phyloP scores from a whole-genome alignment of 352 stramenopile genomes.

The Phytophthora podocarpi region DNA sequence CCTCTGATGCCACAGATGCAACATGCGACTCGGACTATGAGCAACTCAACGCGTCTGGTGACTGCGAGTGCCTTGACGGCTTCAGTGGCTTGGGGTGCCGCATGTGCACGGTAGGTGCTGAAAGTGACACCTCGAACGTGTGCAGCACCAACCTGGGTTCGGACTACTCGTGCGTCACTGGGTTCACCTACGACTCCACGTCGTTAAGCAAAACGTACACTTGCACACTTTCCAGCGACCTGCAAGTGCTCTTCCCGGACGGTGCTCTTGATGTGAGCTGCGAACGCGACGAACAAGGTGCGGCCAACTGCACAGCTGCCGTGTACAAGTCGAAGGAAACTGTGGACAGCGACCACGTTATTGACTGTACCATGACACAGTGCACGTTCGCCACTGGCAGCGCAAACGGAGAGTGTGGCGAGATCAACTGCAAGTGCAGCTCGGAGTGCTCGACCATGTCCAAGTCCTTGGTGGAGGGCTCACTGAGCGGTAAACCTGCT shows the following conservation, averaged over 20 bases:
- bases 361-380: slow-evolving; percentile 62
- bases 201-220: slow-evolving; percentile 66
- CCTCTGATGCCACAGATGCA: neutral
- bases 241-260: slow-evolving; percentile 68
- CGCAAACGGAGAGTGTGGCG: slow-evolving; percentile 44
- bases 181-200: slow-evolving; percentile 50
- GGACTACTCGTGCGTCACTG: slow-evolving; percentile 49
- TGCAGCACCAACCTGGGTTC: slow-evolving; percentile 38
- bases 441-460: slow-evolving; percentile 49
- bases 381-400: slow-evolving; percentile 56
- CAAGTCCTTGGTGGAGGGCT: slow-evolving; percentile 66
- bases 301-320: slow-evolving; percentile 54
- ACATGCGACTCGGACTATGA: slow-evolving; percentile 61
- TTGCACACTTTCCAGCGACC: slow-evolving; percentile 48
- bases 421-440: slow-evolving; percentile 70
- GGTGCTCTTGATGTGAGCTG: slow-evolving; percentile 66
- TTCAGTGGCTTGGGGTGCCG: slow-evolving; percentile 68
- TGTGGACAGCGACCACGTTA: slow-evolving; percentile 53
- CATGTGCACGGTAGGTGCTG: slow-evolving; percentile 42
- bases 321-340: slow-evolving; percentile 66
- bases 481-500: slow-evolving; percentile 66
- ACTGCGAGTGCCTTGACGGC: slow-evolving; percentile 56
- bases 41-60: slow-evolving; percentile 44
- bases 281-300: slow-evolving; percentile 37
- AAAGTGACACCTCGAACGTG: slow-evolving; percentile 3